A percentile compares a stretch with the other conserved stretches of the same genome.
Conservation (phyloP, 1,284 basidiomycete genomes). For the Lignosus rhinocerotis region DNA sequence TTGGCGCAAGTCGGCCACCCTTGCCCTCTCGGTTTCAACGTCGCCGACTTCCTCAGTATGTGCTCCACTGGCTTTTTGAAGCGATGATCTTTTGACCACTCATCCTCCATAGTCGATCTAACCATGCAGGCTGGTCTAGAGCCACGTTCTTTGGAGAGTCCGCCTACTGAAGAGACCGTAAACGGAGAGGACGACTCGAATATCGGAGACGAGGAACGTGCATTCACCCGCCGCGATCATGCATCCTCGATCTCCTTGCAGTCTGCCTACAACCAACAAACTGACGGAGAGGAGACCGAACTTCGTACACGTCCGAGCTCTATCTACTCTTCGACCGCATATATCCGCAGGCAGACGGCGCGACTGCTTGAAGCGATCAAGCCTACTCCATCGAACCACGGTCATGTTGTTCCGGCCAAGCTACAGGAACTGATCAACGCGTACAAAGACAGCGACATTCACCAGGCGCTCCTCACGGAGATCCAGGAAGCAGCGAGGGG, state of each 20-base stretch:
- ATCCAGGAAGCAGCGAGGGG: constrained; percentile 43
- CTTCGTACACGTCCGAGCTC: constrained; percentile 48
- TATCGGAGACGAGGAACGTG: constrained; percentile 64
- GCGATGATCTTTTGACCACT: background rate
- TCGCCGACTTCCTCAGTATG: constrained; percentile 92
- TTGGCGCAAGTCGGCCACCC: constrained; percentile 78
- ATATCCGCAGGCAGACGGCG: constrained; percentile 76
- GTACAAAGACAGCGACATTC: constrained; percentile 70
- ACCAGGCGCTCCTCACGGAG: constrained; percentile 64
- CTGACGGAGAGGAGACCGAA: constrained; percentile 47
- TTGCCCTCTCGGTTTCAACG: constrained; percentile 96
- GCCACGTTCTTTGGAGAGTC: constrained; percentile 39
- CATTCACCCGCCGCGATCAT: constrained; percentile 31
- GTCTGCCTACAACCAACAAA: constrained; percentile 23
- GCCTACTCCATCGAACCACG: constrained; percentile 37
- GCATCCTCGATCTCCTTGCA: constrained; percentile 39
- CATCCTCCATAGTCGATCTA: constrained; percentile 63
- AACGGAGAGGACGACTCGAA: constrained; percentile 41
- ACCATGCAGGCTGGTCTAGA: constrained; percentile 76
- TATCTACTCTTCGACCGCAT: constrained; percentile 47
- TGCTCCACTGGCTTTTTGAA: constrained; percentile 18
- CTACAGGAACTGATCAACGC: constrained; percentile 76
- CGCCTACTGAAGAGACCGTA: constrained; percentile 32
- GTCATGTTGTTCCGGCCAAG: constrained; percentile 57
- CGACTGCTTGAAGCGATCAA: constrained; percentile 72